Conservation (phyloP, 139 green algal species). For the Bryopsis sp. region DNA sequence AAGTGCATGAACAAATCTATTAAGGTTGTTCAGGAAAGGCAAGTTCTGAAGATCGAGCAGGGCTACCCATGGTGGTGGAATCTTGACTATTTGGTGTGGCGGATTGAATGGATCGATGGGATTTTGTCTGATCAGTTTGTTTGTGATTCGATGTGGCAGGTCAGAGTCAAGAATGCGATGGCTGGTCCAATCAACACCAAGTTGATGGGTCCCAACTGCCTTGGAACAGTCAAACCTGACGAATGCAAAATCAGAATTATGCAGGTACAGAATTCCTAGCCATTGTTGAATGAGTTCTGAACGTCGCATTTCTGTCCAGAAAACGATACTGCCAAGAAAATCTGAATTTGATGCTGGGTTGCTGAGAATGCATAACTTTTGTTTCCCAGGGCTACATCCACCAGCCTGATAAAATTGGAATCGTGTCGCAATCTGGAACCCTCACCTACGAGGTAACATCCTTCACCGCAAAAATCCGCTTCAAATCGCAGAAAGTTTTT, state of each 20-base stretch:
- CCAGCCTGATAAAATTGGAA: conserved; percentile 82
- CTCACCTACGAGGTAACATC: conserved; percentile 88
- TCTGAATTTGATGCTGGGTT: not conserved
- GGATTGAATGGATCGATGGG: not conserved
- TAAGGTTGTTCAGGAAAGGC: too few relatives aligned
- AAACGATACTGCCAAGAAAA: too few relatives aligned
- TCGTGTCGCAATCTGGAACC: conserved; percentile 94
- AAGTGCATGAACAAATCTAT: too few relatives aligned
- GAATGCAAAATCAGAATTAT: conserved; percentile 99
- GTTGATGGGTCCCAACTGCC: conserved; percentile 97
- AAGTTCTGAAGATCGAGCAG: too few relatives aligned
- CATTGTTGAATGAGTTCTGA: too few relatives aligned
- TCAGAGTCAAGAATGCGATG: conserved; percentile 84
- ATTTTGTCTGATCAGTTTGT: conserved; percentile 20
- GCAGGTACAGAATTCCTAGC: conserved; percentile 66
- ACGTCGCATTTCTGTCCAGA: too few relatives aligned
- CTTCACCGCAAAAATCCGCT: not conserved
- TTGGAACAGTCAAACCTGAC: conserved; percentile 94
- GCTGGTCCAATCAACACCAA: conserved; percentile 77
- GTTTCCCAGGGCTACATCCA: conserved; percentile 99
- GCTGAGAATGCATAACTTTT: conserved; percentile 23
- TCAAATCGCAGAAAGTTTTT: not conserved
- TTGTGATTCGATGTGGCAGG: too few relatives aligned
- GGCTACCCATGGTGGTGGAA: too few relatives aligned
- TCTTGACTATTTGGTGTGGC: not conserved